Conservation (phyloP, 2,329 filamentous ascomycete species). For the Penicillium sp. region DNA sequence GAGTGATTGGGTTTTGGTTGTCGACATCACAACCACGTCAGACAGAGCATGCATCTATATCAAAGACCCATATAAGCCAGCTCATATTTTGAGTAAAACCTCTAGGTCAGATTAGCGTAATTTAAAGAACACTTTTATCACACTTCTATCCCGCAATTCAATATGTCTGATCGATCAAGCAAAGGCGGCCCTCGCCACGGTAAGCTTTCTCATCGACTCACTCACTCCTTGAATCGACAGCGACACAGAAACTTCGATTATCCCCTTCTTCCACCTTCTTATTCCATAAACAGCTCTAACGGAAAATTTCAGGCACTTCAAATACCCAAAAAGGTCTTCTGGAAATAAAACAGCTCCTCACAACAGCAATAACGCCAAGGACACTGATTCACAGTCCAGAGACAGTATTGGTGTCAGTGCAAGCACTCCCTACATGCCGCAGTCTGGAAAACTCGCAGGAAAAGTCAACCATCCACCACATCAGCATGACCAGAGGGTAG, state of each 20-base stretch:
- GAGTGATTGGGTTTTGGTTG: neutral
- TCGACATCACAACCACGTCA: constrained; percentile 10
- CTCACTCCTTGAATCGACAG: neutral
- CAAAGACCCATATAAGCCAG: neutral
- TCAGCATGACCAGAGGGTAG: neutral
- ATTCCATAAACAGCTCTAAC: neutral
- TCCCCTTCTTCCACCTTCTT: neutral
- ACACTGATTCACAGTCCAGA: neutral
- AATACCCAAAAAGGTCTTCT: neutral
- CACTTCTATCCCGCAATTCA: neutral
- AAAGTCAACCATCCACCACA: neutral
- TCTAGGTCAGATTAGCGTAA: neutral
- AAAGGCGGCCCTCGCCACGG: neutral
- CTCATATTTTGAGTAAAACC: too few relatives aligned
- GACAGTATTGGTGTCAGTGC: neutral
- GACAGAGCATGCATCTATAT: neutral
- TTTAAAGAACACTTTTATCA: neutral
- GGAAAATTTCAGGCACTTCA: neutral
- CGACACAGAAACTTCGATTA: neutral
- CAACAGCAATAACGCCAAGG: neutral
- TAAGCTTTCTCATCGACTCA: neutral
- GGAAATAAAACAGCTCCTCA: too few relatives aligned
- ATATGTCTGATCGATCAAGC: constrained; percentile 8
- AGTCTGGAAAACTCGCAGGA: neutral
- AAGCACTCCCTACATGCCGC: constrained; percentile 8